Evolutionary conservation across 208 protist genomes (phyloP), one percentile per base, ranked within the genome.

Genomic region (Acanthamoeba quina): DNA sequence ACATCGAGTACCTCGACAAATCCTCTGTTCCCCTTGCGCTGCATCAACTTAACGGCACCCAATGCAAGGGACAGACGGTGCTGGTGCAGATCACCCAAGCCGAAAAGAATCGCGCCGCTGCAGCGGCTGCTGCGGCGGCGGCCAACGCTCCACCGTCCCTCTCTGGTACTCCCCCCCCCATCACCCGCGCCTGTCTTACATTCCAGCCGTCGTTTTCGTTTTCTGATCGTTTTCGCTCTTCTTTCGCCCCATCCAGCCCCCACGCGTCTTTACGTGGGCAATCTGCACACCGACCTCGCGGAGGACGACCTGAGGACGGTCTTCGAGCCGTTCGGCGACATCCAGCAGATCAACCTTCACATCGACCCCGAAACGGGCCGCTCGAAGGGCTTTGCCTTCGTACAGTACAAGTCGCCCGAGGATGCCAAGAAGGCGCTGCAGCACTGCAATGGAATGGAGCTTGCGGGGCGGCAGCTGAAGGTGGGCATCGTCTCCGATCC

Each of bases 341-440:
- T 96, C 31, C 88, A 96, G 83, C 92, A 60, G 24, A 52, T 96
- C 17, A 62, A 86, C 15, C 64, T 96, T 0, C 86, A 86, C 34
- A 96, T 74, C 26, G 96, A 96, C 21, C 41, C 90, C n/a, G 62
- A 60, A 7, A 90, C 83, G 24, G 95, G 95, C 24, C 95, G 94
- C 68, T 96, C 94, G 17, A 96, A 95, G 72, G 96, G 96, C 31
- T 95, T 93, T 68, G 92, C 82, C 17, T 96, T 96, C 62, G 94
- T 96, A 9, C 94, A 96, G 34, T 95, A 89, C 95, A 94, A 94
- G 70, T 95, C 89, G 74, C 11, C 95, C 29, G 93, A 95, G 34
- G 95, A 96, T 60, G 96, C 95, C 24, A 96, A 96, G 49, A 89
- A 92, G 60, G 94, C 95, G 21, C 72, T 97, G 37, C 68, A 92